These are phyloP conservation scores for Termitomyces bulborhizus DNA, from an alignment of 768 basidiomycete species.

Conservation along the genomic window DNA sequence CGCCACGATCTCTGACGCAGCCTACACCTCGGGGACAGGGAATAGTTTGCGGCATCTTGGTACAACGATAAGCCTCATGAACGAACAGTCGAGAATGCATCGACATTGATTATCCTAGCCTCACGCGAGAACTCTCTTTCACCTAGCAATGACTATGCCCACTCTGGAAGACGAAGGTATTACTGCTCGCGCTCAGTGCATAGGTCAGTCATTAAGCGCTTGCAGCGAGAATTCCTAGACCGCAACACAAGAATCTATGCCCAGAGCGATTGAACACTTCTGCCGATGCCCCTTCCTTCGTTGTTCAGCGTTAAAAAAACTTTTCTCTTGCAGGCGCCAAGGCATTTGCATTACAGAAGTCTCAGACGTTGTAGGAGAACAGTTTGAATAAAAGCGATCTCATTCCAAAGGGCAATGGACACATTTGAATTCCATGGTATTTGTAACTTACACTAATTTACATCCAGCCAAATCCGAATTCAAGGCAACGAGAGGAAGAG, in stretches of 20 bases:
- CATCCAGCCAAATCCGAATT: background rate
- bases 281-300: conserved; percentile 8
- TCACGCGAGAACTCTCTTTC: too few relatives aligned
- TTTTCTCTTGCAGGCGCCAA: background rate
- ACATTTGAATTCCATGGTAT: background rate
- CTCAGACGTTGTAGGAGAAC: background rate
- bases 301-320: background rate
- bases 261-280: conserved; percentile 2
- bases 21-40: conserved; percentile 7
- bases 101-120: background rate
- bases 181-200: background rate
- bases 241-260: background rate
- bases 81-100: conserved; percentile 8
- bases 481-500: conserved; percentile 28
- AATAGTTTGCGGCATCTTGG: conserved; percentile 1
- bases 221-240: conserved; percentile 1
- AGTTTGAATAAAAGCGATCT: background rate
- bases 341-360: background rate
- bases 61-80: conserved; percentile 6
- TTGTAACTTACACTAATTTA: background rate
- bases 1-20: conserved; percentile 6
- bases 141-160: background rate
- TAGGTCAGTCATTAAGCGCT: conserved; percentile 1
- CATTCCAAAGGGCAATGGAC: background rate
- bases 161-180: background rate